A percentile compares a stretch with the other conserved stretches of the same genome.
Evolutionary conservation across 73 alveolate species (phyloP).

Genomic region (Strombidium stylifer): DNA sequence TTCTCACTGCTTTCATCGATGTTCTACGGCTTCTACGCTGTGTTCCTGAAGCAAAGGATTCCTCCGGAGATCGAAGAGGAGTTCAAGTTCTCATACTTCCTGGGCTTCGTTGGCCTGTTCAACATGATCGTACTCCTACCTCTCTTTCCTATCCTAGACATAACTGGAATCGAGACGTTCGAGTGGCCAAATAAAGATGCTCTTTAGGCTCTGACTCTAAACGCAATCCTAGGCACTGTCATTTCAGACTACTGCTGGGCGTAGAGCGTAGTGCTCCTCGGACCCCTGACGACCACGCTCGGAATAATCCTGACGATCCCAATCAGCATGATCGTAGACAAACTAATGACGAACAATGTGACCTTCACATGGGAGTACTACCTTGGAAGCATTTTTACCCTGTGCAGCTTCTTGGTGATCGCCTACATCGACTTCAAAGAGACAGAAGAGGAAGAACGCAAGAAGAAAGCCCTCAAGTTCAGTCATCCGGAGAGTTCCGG

Average conservation of each 20-base stretch:
- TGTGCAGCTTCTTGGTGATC: slow-evolving; percentile 14
- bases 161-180: slow-evolving; percentile 43
- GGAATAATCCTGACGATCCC: slow-evolving; percentile 62
- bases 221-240: slow-evolving; percentile 52
- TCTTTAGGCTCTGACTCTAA: slow-evolving; percentile 19
- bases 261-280: slow-evolving; percentile 26
- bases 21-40: slow-evolving; percentile 37
- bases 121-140: slow-evolving; percentile 45
- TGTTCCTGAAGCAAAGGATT: slow-evolving; percentile 17
- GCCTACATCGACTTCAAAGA: background rate
- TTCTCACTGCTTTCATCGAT: slow-evolving; percentile 41
- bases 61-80: slow-evolving; percentile 27
- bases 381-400: slow-evolving; percentile 23
- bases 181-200: slow-evolving; percentile 31
- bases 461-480: too few relatives aligned
- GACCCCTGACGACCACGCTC: slow-evolving; percentile 45
- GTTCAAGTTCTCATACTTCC: slow-evolving; percentile 15
- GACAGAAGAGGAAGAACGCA: background rate
- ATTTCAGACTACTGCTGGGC: slow-evolving; percentile 54
- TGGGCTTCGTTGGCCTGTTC: slow-evolving; percentile 53
- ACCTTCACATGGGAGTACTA: slow-evolving; percentile 5
- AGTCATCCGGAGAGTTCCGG: too few relatives aligned
- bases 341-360: slow-evolving; percentile 2
- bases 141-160: slow-evolving; percentile 29
- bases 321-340: slow-evolving; percentile 34